Conservation (phyloP, 345 rosid genomes). For the Salix suchowensis region DNA sequence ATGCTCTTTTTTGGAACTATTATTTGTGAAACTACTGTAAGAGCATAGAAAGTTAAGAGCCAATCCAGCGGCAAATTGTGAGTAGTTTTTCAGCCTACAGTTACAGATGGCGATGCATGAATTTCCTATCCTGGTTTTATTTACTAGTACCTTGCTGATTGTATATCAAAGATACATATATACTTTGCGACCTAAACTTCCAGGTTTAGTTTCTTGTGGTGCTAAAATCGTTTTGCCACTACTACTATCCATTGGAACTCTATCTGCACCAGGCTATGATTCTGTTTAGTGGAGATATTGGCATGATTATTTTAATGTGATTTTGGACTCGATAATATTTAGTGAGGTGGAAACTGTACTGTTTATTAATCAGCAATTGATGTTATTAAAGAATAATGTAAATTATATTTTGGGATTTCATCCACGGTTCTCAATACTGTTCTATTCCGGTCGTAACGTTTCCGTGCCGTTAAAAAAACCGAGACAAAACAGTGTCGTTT, state of each 20-base stretch:
- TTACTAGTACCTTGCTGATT: not conserved
- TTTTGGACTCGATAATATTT: not conserved
- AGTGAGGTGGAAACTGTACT: not conserved
- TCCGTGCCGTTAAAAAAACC: too few species aligned
- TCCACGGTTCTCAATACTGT: too few species aligned
- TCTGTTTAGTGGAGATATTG: not conserved
- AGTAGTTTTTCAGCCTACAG: not conserved
- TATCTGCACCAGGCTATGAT: not conserved
- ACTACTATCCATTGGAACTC: not conserved
- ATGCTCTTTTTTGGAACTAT: not conserved
- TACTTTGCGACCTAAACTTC: not conserved
- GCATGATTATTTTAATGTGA: not conserved
- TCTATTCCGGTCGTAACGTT: too few species aligned
- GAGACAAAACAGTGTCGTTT: too few species aligned
- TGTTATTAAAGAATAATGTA: not conserved
- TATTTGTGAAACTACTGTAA: not conserved
- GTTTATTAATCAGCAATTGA: not conserved
- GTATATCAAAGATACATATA: constrained; percentile 8
- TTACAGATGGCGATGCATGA: not conserved
- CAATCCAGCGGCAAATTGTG: not conserved
- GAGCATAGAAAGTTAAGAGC: not conserved
- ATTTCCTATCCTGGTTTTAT: not conserved
- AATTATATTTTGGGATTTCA: too few species aligned
- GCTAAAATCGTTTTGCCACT: not conserved
- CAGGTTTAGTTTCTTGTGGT: not conserved